Evolutionary conservation across 2,329 filamentous ascomycete species (phyloP).

Genomic region (Colletotrichum shisoi): DNA sequence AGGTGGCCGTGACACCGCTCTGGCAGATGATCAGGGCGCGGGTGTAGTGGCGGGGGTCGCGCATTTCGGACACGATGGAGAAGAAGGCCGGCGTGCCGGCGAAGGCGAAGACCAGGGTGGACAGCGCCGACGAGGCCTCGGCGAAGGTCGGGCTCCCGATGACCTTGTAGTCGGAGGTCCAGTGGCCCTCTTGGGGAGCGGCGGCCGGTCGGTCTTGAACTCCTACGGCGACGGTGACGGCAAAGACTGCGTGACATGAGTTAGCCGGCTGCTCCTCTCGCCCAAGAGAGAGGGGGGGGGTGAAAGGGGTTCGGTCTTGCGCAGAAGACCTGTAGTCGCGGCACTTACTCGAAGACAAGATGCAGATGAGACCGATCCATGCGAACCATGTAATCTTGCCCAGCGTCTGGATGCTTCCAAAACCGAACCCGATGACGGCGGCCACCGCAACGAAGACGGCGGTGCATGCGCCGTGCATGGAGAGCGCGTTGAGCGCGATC

Average conservation of each 20-base stretch:
- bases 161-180: conserved; percentile 51
- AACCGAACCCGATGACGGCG: conserved; percentile 43
- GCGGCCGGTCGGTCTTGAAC: conserved; percentile 45
- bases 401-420: conserved; percentile 48
- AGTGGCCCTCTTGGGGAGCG: conserved; percentile 41
- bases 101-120: conserved; percentile 50
- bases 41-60: conserved; percentile 45
- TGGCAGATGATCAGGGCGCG: conserved; percentile 45
- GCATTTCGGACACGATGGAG: conserved; percentile 49
- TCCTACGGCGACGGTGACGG: conserved; percentile 46
- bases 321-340: background rate
- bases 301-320: background rate
- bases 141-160: conserved; percentile 67
- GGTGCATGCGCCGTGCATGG: conserved; percentile 51
- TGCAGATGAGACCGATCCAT: conserved; percentile 46
- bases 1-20: conserved; percentile 46
- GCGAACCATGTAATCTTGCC: conserved; percentile 48
- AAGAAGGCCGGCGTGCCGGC: conserved; percentile 51
- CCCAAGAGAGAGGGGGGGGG: too few relatives aligned
- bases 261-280: background rate
- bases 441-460: conserved; percentile 52
- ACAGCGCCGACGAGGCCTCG: conserved; percentile 52
- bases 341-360: conserved; percentile 44
- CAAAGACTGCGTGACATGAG: conserved; percentile 39
- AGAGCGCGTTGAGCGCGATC: conserved; percentile 53